Base-by-base conservation (phyloP, 306 rosid species). In the Luffa acutangula region DNA sequence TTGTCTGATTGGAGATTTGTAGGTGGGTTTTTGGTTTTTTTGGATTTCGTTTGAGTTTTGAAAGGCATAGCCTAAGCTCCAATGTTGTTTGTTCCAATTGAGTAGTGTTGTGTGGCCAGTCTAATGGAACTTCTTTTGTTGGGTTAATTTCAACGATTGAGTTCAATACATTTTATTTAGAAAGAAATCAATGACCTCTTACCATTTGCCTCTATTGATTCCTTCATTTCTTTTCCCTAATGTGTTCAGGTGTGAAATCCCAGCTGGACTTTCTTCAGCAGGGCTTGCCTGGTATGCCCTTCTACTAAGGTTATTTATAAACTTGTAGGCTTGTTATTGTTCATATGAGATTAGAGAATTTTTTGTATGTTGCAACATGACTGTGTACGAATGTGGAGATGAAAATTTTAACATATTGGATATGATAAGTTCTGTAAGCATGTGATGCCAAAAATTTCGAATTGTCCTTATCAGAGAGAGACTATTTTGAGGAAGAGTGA, bases 241-340 rank as follows among this genome's bases (percentile, higher is more conserved):
- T 39, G 43, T 82, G 81, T 80, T 81, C 87, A 95, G 99, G 97
- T 64, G 89, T 88, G 79, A 88, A 93, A 82, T 71, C 92, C 34
- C 99, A 91, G 72, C 83, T 96, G 92, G 99, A 96, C 82, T 90
- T 89, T 89, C 93, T 96, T 60, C 94, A 89, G 80, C 99, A 87
- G 84, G 89, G 97, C 81, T 90, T 96, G 85, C 93, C 98, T 86
- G 99, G 99, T 96, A 85, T 52, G 13, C 46, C 80, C 49, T 75
- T 81, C 70, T 6, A 53, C 71, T 45, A 78, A 80, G 48, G 33
- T 75, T 43, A 17, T 72, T 51, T 71, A 48, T 82, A 62, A 74
- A 33, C 82, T 78, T 82, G 48, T 78, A 42, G 42, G 70, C 42
- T 78, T 67, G 58, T 48, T 48, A 45, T 13, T 72, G 77, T 31